Percentiles rank a stretch among this genome's conserved stretches.
These are phyloP conservation scores for Zygosaccharomyces bisporus DNA, from an alignment of 805 yeast genomes.

Conservation along the genomic window DNA sequence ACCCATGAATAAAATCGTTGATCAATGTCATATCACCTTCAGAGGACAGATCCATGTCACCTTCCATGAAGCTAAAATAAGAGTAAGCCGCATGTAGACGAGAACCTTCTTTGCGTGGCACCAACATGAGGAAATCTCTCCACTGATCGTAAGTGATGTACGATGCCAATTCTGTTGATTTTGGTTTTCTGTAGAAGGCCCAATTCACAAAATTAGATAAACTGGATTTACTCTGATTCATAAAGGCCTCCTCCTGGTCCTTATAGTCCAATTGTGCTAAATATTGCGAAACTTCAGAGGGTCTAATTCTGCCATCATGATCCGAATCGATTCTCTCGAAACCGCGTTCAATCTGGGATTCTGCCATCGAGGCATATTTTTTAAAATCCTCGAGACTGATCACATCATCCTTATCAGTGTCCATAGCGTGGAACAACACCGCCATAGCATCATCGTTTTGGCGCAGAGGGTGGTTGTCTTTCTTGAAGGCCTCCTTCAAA, in stretches of 20 bases:
- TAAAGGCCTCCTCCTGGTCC: slow-evolving; percentile 3
- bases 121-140: slow-evolving; percentile 72
- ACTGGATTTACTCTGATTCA: slow-evolving; percentile 11
- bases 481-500: slow-evolving; percentile 39
- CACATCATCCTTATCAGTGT: slow-evolving; percentile 50
- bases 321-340: slow-evolving; percentile 66
- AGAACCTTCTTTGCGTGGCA: slow-evolving; percentile 78
- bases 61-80: slow-evolving; percentile 54
- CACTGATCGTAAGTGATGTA: slow-evolving; percentile 80
- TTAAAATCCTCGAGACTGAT: slow-evolving; percentile 67
- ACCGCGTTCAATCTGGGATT: slow-evolving; percentile 64
- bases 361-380: slow-evolving; percentile 61
- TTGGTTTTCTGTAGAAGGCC: slow-evolving; percentile 27
- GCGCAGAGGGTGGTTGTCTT: slow-evolving; percentile 60
- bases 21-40: slow-evolving; percentile 91
- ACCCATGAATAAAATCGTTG: slow-evolving; percentile 72
- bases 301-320: slow-evolving; percentile 65
- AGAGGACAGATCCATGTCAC: slow-evolving; percentile 75
- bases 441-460: slow-evolving; percentile 56
- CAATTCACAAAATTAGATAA: slow-evolving; percentile 28
- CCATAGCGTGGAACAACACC: slow-evolving; percentile 56
- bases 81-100: slow-evolving; percentile 76
- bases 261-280: slow-evolving; percentile 46
- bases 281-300: slow-evolving; percentile 64
- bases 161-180: slow-evolving; percentile 35